Conservation (phyloP, 2,329 filamentous ascomycete genomes). For the Sporothrix phasma region DNA sequence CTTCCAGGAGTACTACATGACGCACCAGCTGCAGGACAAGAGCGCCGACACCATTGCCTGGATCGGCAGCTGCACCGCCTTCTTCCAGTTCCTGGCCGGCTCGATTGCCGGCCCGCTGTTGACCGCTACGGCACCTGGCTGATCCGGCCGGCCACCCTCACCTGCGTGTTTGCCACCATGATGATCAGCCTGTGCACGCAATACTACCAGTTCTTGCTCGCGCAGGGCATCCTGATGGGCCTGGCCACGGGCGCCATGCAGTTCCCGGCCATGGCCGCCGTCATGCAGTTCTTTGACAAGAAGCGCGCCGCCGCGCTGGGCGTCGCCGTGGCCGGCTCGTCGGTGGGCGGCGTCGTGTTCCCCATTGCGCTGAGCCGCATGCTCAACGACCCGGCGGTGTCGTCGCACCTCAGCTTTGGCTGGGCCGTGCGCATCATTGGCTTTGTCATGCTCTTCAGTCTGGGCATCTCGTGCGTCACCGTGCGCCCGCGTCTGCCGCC, state of each 20-base stretch:
- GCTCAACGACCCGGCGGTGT: constrained; percentile 30
- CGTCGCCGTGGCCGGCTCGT: constrained; percentile 29
- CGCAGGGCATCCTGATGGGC: constrained; percentile 31
- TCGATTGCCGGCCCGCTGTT: constrained; percentile 27
- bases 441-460: constrained; percentile 32
- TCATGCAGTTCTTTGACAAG: constrained; percentile 31
- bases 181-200: constrained; percentile 27
- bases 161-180: constrained; percentile 37
- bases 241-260: constrained; percentile 27
- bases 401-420: constrained; percentile 20
- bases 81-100: constrained; percentile 25
- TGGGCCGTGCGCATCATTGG: constrained; percentile 33
- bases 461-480: constrained; percentile 30
- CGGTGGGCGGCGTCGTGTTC: constrained; percentile 37
- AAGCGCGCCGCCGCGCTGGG: constrained; percentile 32
- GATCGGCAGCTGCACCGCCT: constrained; percentile 32
- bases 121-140: constrained; percentile 32
- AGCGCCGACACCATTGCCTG: constrained; percentile 28
- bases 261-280: constrained; percentile 29
- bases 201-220: constrained; percentile 34
- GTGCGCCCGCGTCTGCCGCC: constrained; percentile 38
- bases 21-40: constrained; percentile 25
- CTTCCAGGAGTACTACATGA: constrained; percentile 29
- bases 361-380: constrained; percentile 45
- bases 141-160: constrained; percentile 44